phyloP scores from a whole-genome alignment of 2,329 filamentous ascomycete species.

The Cladosporium sp. region DNA sequence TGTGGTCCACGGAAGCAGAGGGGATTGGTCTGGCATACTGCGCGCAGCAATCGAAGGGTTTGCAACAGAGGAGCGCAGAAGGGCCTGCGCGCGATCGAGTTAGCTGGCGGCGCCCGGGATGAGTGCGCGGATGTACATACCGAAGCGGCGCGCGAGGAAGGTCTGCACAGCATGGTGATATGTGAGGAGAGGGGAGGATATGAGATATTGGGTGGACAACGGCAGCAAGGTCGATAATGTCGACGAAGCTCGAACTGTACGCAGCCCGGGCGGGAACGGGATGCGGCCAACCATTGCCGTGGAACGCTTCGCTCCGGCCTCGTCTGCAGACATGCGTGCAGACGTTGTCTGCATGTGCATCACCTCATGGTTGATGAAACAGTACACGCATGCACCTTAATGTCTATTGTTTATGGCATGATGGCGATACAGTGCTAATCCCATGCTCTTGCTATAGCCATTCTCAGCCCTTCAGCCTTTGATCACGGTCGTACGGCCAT shows the following conservation, averaged over 20 bases:
- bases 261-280: background rate
- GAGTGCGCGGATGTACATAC: slow-evolving; percentile 31
- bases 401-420: too few species aligned
- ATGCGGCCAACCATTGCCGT: background rate
- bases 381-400: too few species aligned
- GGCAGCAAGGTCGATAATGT: background rate
- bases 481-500: background rate
- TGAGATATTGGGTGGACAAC: background rate
- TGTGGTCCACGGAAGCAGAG: slow-evolving; percentile 12
- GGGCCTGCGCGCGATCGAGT: slow-evolving; percentile 39
- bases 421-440: too few species aligned
- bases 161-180: slow-evolving; percentile 41
- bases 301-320: background rate
- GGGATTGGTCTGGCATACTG: slow-evolving; percentile 42
- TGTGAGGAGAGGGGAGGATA: slow-evolving; percentile 14
- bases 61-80: slow-evolving; percentile 46
- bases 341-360: background rate
- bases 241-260: background rate
- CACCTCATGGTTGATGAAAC: too few species aligned
- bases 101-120: background rate
- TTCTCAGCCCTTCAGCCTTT: background rate
- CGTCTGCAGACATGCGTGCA: background rate
- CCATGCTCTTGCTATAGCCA: background rate
- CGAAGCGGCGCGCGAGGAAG: slow-evolving; percentile 45
- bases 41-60: slow-evolving; percentile 51